Percentiles rank a stretch among this genome's conserved stretches.
Evolutionary conservation across 768 basidiomycete genomes (phyloP).

Genomic region (Holtermannia corniformis): DNA sequence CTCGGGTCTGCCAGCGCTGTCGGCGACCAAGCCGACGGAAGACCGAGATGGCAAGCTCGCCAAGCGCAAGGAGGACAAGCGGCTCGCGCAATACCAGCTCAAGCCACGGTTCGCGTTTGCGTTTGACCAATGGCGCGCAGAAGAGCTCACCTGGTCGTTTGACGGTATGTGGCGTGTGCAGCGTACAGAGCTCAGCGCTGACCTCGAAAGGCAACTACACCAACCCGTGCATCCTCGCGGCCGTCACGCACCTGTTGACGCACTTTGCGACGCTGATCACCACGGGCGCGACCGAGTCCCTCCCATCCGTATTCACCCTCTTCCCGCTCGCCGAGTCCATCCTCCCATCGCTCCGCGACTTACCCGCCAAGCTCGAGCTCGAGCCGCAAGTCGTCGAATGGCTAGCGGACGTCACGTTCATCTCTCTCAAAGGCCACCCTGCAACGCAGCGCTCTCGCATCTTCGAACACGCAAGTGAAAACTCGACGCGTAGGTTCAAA

Average conservation of each 20-base stretch:
- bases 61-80: conserved; percentile 18
- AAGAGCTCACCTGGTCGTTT: conserved; percentile 23
- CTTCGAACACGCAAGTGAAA: not conserved
- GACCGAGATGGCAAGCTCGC: conserved; percentile 15
- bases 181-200: not conserved
- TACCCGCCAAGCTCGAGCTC: conserved; percentile 15
- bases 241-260: conserved; percentile 19
- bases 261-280: conserved; percentile 15
- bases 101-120: conserved; percentile 33
- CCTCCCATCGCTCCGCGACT: conserved; percentile 9
- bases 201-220: conserved; percentile 25
- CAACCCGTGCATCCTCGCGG: conserved; percentile 20
- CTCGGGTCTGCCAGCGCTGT: conserved; percentile 22
- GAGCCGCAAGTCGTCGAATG: conserved; percentile 9
- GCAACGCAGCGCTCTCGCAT: conserved; percentile 4
- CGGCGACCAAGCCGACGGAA: conserved; percentile 23
- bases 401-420: conserved; percentile 19
- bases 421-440: conserved; percentile 6
- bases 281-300: conserved; percentile 8
- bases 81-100: conserved; percentile 25
- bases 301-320: conserved; percentile 22
- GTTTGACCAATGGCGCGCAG: conserved; percentile 25
- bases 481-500: not conserved
- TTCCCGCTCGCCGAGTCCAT: conserved; percentile 16
- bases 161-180: conserved; percentile 19